phyloP scores from a whole-genome alignment of 2,329 filamentous ascomycete species.

The Xylaria hypoxylon region DNA sequence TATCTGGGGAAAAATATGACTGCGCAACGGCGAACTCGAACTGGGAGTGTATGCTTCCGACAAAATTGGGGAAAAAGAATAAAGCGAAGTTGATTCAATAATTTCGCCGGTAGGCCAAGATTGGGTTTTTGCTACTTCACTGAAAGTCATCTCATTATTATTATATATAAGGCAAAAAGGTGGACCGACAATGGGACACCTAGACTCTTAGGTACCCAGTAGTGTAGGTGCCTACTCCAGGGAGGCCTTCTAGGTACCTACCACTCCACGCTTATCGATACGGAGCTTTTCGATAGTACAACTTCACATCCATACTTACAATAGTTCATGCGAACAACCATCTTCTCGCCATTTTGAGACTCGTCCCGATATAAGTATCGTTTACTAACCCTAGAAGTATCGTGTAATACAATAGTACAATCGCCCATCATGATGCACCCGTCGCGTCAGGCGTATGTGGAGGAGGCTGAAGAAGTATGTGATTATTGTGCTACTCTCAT shows the following conservation, averaged over 20 bases:
- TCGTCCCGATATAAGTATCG: neutral
- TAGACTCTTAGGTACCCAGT: neutral
- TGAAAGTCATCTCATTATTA: too few species aligned
- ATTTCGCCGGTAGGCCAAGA: too few species aligned
- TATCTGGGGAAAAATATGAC: too few species aligned
- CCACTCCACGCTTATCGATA: constrained; percentile 34
- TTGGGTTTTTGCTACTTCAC: neutral
- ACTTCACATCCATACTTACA: constrained; percentile 10
- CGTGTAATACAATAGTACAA: neutral
- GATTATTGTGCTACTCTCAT: constrained; percentile 37
- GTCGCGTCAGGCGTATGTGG: constrained; percentile 91
- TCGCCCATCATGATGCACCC: constrained; percentile 78
- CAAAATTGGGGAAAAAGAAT: too few species aligned
- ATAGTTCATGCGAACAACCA: neutral
- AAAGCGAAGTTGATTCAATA: too few species aligned
- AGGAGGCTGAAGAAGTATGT: constrained; percentile 81
- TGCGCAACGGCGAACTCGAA: too few species aligned
- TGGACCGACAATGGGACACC: too few species aligned
- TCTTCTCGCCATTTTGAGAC: neutral
- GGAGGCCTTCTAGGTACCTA: neutral
- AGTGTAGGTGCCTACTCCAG: neutral
- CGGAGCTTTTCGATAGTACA: constrained; percentile 33
- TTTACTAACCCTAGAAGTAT: neutral
- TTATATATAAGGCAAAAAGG: too few species aligned
- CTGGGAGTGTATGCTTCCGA: too few species aligned